These are phyloP conservation scores for Schoenoplectus triqueter DNA, from an alignment of 202 grass and related monocot genomes.

Conservation along the genomic window DNA sequence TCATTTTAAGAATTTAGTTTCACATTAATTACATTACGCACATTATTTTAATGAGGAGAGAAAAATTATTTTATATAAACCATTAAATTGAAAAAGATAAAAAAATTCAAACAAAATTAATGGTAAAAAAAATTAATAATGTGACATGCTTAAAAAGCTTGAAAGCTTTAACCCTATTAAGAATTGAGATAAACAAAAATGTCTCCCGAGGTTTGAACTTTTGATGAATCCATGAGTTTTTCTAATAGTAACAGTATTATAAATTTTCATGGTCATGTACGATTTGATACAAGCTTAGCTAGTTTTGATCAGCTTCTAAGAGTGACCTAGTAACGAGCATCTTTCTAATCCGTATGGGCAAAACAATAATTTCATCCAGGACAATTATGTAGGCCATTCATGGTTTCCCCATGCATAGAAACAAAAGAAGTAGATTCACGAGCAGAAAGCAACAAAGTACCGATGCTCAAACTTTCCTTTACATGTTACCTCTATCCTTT, in stretches of 20 bases:
- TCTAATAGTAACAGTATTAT: too few relatives aligned
- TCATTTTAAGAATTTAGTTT: too few relatives aligned
- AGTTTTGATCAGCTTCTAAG: background rate
- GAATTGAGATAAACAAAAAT: too few relatives aligned
- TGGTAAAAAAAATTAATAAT: too few relatives aligned
- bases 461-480: constrained; percentile 22
- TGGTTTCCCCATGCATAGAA: constrained; percentile 45
- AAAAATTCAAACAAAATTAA: too few relatives aligned
- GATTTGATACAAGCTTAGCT: background rate
- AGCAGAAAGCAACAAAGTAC: constrained; percentile 42
- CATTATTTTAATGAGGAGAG: too few relatives aligned
- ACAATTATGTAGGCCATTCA: constrained; percentile 31
- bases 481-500: constrained; percentile 38
- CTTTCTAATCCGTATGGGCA: constrained; percentile 27
- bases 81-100: too few relatives aligned
- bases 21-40: too few relatives aligned
- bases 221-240: background rate
- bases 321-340: background rate
- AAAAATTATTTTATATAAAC: too few relatives aligned
- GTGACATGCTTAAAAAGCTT: too few relatives aligned
- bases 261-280: background rate
- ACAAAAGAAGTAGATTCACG: constrained; percentile 45
- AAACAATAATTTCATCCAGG: constrained; percentile 26
- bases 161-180: too few relatives aligned
- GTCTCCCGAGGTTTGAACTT: background rate